Percentiles rank a stretch among this genome's conserved stretches.
Conservation (phyloP, 306 rosid species). For the Crataegus laevigata region DNA sequence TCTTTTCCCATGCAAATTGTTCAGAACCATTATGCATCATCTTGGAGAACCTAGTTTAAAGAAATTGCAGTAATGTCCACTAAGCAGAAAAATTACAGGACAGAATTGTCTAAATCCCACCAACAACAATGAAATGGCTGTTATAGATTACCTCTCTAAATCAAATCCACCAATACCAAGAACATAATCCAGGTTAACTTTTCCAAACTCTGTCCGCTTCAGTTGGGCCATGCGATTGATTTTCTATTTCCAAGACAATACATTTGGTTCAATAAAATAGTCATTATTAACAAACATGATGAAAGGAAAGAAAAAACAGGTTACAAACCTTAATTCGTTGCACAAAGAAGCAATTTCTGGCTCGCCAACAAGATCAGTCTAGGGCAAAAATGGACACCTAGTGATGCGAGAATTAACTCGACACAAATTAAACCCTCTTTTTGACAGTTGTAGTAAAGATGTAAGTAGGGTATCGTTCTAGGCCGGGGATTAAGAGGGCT, state of each 20-base stretch:
- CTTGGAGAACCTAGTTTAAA: not conserved
- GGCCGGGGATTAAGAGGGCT: no score
- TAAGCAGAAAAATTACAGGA: not conserved
- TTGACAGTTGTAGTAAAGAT: no score
- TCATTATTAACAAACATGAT: constrained; percentile 1
- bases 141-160: constrained; percentile 73
- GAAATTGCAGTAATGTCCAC: not conserved
- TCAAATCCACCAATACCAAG: constrained; percentile 98
- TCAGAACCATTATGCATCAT: not conserved
- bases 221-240: constrained; percentile 75
- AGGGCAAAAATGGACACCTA: constrained; percentile 18
- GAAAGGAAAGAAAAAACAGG: constrained; percentile 1
- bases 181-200: constrained; percentile 90
- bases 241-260: constrained; percentile 32
- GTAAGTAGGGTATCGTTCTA: no score
- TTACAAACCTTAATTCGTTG: constrained; percentile 74
- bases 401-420: no score
- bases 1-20: not conserved
- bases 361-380: constrained; percentile 94
- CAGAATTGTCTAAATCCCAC: constrained; percentile 3
- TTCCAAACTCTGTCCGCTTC: constrained; percentile 83
- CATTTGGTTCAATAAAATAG: not conserved
- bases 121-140: constrained; percentile 17
- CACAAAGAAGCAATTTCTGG: constrained; percentile 59
- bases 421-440: no score